Base-by-base conservation (phyloP, 2,329 filamentous ascomycete species). In the Diaporthe citrichinensis region DNA sequence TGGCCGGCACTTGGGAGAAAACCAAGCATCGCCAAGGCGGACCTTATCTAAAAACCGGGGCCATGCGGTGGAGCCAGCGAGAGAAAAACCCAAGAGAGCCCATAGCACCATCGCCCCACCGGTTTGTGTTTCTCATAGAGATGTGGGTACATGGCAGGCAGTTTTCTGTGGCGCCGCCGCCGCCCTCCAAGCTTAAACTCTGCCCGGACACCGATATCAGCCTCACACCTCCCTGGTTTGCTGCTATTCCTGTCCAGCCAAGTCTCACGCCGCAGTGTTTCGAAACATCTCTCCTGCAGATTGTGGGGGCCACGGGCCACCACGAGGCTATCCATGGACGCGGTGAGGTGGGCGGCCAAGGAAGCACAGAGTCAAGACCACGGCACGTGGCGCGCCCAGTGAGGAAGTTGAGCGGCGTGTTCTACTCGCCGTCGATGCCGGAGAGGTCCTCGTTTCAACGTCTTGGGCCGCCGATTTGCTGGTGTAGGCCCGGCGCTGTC, bases 11-110 rank as follows among this genome's bases (percentile, higher is more conserved):
- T 68, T 28, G 65, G 23, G 46, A 36, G 65, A 23, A 31, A 41
- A 69, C 34, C 65, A 69, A 69, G 65, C 65, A 69, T 69, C 65
- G 65, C 65, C 65, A 69, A 69, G 65, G 34, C 65, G 65, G 65
- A 55, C 65, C 65, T 69, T 69, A 69, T 69, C 65, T 69, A 55
- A 69, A 69, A 68, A 69, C 8, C 20, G 65, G 65, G 65, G n/a
- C 65, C 34, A 28, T 15, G n/a, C 25, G 15, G 46, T 28, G 65
- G 65, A n/a, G 20, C 65, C 34, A 17, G n/a, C 31, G 7, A 59
- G 34, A 53, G 36, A 68, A 53, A 53, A 68, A 20, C 12, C 46
- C 8, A 53, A 36, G 31, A 39, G 31, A 36, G n/a, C 34, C 46
- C 31, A 28, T 68, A 68, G n/a, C 65, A 68, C 65, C 65, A 68